Base-by-base conservation (phyloP, 202 grass and related monocot genomes). In the Zoysia matrella region DNA sequence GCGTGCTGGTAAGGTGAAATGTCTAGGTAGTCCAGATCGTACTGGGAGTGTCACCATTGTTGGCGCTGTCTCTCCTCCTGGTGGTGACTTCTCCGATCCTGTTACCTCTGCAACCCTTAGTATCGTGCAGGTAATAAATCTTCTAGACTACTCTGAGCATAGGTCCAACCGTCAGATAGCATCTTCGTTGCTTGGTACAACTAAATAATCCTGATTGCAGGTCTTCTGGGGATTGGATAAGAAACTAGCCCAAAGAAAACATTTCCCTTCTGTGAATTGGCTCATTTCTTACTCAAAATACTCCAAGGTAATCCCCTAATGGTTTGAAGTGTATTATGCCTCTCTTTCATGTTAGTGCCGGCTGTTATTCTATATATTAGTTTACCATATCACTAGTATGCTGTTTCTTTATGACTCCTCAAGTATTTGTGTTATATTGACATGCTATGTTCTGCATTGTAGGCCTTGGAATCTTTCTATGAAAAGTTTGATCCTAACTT, bases 181-280 rank as follows among this genome's bases (percentile, higher is more conserved):
- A 36, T 36, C 30, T 36, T 36, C 30, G 30, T 36, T 36, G 30
- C 30, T 36, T 1, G 0, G 30, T 36, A 36, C 30, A 36, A 36
- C 30, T 36, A 36, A 36, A 36, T 36, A 36, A 2, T 7, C 30
- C 45, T 82, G 11, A 48, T 86, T 84, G 22, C 68, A 98, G 96
- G 96, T 98, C 74, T 98, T 98, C 56, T 98, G 96, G 96, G 96
- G 96, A 74, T 82, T 98, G 79, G 96, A 98, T 82, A 98, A 98
- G 86, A 98, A 98, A 53, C 89, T 98, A 54, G 96, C 96, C 77
- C 96, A 98, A 80, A 98, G 96, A 60, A 98, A 98, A 50, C 96
- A 98, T 93, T 98, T 98, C 75, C 96, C 96, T 60, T 98, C 96
- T 57, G 30, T 36, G 30, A 36, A 36, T 36, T 36, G 30, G 30